phyloP scores from a whole-genome alignment of 2,329 filamentous ascomycete species.

The Claviceps maximensis region DNA sequence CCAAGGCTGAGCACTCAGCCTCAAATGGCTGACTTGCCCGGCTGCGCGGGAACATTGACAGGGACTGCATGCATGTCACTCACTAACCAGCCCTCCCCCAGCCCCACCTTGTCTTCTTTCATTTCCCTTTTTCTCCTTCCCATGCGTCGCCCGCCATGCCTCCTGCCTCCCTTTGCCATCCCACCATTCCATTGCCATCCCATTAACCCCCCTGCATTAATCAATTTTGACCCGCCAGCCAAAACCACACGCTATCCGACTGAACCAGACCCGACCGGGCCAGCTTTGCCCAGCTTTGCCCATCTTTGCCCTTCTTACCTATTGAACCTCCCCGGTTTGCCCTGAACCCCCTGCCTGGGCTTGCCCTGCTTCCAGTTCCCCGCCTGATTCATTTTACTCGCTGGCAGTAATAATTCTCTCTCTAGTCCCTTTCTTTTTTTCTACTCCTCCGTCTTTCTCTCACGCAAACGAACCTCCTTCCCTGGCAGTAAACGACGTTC shows the following conservation, averaged over 20 bases:
- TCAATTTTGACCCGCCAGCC: background rate
- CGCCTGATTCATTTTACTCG: background rate
- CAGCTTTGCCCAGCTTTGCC: too few species aligned
- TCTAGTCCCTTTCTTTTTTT: background rate
- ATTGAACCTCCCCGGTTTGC: background rate
- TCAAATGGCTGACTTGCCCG: background rate
- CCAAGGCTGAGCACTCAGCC: background rate
- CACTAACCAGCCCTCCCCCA: too few species aligned
- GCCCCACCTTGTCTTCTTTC: background rate
- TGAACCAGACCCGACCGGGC: too few species aligned
- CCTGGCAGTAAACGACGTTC: background rate
- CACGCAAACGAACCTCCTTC: background rate
- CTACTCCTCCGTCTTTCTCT: background rate
- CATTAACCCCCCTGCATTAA: background rate
- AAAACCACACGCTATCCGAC: background rate
- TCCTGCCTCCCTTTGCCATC: background rate
- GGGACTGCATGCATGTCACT: too few species aligned
- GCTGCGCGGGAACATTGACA: too few species aligned
- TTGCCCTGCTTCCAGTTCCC: background rate
- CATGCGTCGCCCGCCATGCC: too few species aligned
- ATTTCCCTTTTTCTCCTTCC: too few species aligned
- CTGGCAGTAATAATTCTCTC: background rate
- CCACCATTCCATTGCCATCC: background rate
- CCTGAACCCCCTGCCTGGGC: background rate
- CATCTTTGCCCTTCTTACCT: background rate